phyloP scores from a whole-genome alignment of 2,329 filamentous ascomycete species.

The Chaetoscypha palmicola region DNA sequence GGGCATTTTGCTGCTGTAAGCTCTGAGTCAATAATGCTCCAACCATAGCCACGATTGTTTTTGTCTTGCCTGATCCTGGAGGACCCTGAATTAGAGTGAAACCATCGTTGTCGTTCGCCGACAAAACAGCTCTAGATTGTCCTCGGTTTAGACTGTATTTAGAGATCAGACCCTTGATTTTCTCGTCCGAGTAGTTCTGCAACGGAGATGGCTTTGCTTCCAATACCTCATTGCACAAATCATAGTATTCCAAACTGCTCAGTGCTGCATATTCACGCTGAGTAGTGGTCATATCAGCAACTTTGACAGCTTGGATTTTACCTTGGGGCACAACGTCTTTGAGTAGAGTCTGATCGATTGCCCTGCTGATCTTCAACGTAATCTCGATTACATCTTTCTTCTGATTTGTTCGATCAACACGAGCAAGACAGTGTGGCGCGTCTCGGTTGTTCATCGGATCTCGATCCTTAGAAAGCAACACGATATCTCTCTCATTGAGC shows the following conservation, averaged over 20 bases:
- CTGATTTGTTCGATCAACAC: conserved; percentile 70
- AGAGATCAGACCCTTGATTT: conserved; percentile 58
- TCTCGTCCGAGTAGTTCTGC: conserved; percentile 70
- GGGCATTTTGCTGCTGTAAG: conserved; percentile 31
- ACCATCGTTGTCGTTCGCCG: conserved; percentile 89
- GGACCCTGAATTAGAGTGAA: conserved; percentile 96
- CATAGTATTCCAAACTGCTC: conserved; percentile 88
- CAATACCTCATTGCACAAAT: conserved; percentile 87
- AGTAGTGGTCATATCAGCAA: conserved; percentile 88
- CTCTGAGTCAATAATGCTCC: conserved; percentile 66
- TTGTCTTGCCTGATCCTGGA: conserved; percentile 95
- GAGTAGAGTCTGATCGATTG: conserved; percentile 41
- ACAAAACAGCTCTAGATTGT: conserved; percentile 86
- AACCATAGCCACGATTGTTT: conserved; percentile 95
- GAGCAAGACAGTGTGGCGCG: conserved; percentile 75
- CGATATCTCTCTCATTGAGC: conserved; percentile 78
- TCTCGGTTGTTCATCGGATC: conserved; percentile 60
- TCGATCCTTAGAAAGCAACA: conserved; percentile 70
- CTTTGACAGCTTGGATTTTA: conserved; percentile 68
- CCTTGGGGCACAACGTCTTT: conserved; percentile 60
- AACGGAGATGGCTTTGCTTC: conserved; percentile 85
- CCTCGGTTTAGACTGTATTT: conserved; percentile 83
- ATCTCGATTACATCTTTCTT: conserved; percentile 80
- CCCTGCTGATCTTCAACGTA: conserved; percentile 72
- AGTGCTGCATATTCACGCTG: conserved; percentile 93